phyloP scores from a whole-genome alignment of 306 rosid genomes.

The Quercus gilva region DNA sequence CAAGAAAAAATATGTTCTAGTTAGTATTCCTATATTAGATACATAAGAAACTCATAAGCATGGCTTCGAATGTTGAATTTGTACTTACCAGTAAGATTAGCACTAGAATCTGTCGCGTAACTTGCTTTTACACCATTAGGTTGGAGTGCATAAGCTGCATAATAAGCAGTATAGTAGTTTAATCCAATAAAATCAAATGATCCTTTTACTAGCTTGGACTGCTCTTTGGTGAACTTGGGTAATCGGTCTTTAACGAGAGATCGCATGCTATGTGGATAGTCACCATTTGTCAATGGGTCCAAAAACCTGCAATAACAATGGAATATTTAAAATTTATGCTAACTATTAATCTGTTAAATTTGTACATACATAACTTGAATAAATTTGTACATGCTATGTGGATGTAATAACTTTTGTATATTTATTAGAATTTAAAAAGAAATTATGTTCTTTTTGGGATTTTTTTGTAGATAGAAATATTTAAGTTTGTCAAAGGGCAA shows the following conservation, averaged over 20 bases:
- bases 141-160: slow-evolving; percentile 33
- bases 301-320: slow-evolving; percentile 42
- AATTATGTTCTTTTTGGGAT: too few relatives aligned
- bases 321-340: too few relatives aligned
- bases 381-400: too few relatives aligned
- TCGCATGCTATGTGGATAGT: slow-evolving; percentile 54
- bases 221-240: slow-evolving; percentile 43
- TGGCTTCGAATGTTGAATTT: background rate
- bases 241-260: slow-evolving; percentile 36
- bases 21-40: background rate
- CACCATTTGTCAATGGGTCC: slow-evolving; percentile 55
- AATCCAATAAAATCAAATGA: slow-evolving; percentile 64
- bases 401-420: too few relatives aligned
- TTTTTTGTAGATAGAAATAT: too few relatives aligned
- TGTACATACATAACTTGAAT: too few relatives aligned
- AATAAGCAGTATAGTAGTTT: slow-evolving; percentile 54
- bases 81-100: slow-evolving; percentile 33
- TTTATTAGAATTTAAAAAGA: too few relatives aligned
- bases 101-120: slow-evolving; percentile 31
- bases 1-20: background rate
- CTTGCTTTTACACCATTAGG: slow-evolving; percentile 6
- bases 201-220: slow-evolving; percentile 41
- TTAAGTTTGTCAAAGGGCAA: too few relatives aligned
- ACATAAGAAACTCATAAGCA: background rate
- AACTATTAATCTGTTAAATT: too few relatives aligned